phyloP scores from a whole-genome alignment of 1,284 basidiomycete species.

The Kwoniella shivajii region DNA sequence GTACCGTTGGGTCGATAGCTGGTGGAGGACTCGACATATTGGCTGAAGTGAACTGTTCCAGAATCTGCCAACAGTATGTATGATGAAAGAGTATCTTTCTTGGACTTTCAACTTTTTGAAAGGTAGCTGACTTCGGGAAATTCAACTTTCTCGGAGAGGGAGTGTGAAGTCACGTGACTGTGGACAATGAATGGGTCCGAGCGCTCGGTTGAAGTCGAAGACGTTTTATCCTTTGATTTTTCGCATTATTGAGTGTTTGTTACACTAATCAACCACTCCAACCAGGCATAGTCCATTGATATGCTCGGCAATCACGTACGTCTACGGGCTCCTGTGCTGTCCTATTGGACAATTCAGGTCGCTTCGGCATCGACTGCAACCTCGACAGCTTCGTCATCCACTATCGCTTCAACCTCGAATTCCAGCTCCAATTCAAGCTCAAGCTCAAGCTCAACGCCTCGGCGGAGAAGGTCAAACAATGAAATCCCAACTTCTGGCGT shows the following conservation, averaged over 20 bases:
- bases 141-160: neutral
- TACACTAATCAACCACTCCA: no score
- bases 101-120: no score
- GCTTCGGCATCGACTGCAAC: constrained; percentile 4
- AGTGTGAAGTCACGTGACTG: constrained; percentile 3
- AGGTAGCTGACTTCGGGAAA: no score
- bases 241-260: no score
- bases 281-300: neutral
- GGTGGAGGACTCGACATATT: neutral
- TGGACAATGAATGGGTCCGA: neutral
- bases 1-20: neutral
- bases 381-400: neutral
- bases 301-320: neutral
- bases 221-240: no score
- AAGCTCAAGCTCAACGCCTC: neutral
- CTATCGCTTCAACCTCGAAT: neutral
- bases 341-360: neutral
- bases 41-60: neutral
- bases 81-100: no score
- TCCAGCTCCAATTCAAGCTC: no score
- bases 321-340: neutral
- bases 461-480: constrained; percentile 1
- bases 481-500: constrained; percentile 22
- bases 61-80: neutral
- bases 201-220: neutral